Conservation (phyloP, 208 protist species). For the Leishmania braziliensis region DNA sequence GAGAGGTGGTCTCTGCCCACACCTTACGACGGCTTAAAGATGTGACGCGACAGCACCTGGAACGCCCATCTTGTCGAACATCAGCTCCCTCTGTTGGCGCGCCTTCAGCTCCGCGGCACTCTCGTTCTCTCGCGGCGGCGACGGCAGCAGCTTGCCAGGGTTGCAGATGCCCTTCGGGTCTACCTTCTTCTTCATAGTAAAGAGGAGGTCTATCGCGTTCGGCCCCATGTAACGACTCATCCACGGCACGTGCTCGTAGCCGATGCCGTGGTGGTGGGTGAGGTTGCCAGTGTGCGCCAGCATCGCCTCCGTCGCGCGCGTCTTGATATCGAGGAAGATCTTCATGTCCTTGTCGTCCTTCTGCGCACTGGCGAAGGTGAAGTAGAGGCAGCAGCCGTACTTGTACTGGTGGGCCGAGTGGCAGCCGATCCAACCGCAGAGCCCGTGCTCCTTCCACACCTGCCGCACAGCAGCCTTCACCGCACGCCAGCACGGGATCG, state of each 20-base stretch:
- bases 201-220: constrained; percentile 69
- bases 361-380: constrained; percentile 89
- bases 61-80: constrained; percentile 93
- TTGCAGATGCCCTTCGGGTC: constrained; percentile 94
- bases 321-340: constrained; percentile 88
- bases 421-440: constrained; percentile 90
- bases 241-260: constrained; percentile 94
- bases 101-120: constrained; percentile 32
- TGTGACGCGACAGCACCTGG: constrained; percentile 61
- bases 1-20: neutral
- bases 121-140: constrained; percentile 44
- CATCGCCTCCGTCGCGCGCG: constrained; percentile 88
- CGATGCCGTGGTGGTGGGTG: constrained; percentile 92
- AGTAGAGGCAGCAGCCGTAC: constrained; percentile 93
- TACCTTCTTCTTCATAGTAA: constrained; percentile 73
- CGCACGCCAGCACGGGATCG: constrained; percentile 88
- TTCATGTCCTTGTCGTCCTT: constrained; percentile 89
- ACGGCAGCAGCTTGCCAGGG: constrained; percentile 89
- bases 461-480: constrained; percentile 88
- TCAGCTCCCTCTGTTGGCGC: constrained; percentile 68
- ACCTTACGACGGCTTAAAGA: constrained; percentile 21
- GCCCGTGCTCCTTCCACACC: constrained; percentile 81
- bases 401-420: constrained; percentile 93
- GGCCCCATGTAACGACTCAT: constrained; percentile 85
- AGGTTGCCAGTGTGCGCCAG: constrained; percentile 84